Evolutionary conservation across 2,329 filamentous ascomycete genomes (phyloP), one percentile per base, ranked within the genome.

Genomic region (Xylaria sp.): DNA sequence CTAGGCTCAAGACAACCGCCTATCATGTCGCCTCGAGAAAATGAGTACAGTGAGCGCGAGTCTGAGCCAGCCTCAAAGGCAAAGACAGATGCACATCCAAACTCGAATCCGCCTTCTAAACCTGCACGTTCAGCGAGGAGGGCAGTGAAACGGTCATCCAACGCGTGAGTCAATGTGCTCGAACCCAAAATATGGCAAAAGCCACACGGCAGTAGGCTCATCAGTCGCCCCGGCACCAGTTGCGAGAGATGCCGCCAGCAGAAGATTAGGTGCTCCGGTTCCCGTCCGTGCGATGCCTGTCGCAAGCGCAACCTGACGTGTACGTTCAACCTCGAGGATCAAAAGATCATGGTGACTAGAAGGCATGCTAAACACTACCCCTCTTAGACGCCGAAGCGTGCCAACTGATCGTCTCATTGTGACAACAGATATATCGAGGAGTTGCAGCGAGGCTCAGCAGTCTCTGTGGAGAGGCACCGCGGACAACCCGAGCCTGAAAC

Each of bases 281-380:
- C 40, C 15, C 52, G 17, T 11, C 40, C 52, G 3, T 55, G 52
- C 31, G 40, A 55, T n/a, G n/a, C 40, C 12, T 55, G 52, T 23
- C 40, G 40, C 40, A 55, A 46, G 40, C 52, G 52, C n/a, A 45
- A 46, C 17, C 14, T 46, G 28, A 55, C 40, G 7, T 55, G 52
- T 37, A 55, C 31, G 15, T 46, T 46, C 40, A 46, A 46, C 40
- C 17, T 46, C 40, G 52, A 55, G 4, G 40, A 55, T n/a, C 28
- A 46, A 37, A 55, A 55, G 25, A 55, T 55, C 12, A 46, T 55
- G 52, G 52, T 55, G 9, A 46, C 52, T 37, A 46, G 42, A 46
- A 46, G 31, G 52, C 9, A 55, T 25, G 52, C 7, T 46, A n/a
- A 9, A 55, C 7, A 31, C 25, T 23, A 19, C 40, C n/a, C 42